Conservation (phyloP, 306 rosid genomes). For the cucumber (Cucumis sativus) region Cucumber_9930_V3 NC_026657.2:11717501-11718000, state of each 20-base stretch:
- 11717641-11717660: constrained; percentile 60
- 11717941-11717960: constrained; percentile 36
- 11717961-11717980: constrained; percentile 9
- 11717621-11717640: constrained; percentile 41
- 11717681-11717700: constrained; percentile 48
- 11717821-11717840: constrained; percentile 53
- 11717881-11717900: constrained; percentile 61
- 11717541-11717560: constrained; percentile 54
- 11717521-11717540: constrained; percentile 50
- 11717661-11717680: constrained; percentile 31
- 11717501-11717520: constrained; percentile 42
- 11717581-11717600: constrained; percentile 56
- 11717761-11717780: too few species aligned
- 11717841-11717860: constrained; percentile 59
- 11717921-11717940: constrained; percentile 60
- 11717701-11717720: constrained; percentile 56
- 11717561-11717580: constrained; percentile 56
- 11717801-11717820: constrained; percentile 14
- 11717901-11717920: constrained; percentile 72
- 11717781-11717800: too few species aligned
- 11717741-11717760: neutral
- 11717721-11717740: neutral
- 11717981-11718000: constrained; percentile 57
- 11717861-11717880: constrained; percentile 46
- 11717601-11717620: constrained; percentile 58